phyloP scores from a whole-genome alignment of 2,329 filamentous ascomycete species.

The Exophiala viscosa region DNA sequence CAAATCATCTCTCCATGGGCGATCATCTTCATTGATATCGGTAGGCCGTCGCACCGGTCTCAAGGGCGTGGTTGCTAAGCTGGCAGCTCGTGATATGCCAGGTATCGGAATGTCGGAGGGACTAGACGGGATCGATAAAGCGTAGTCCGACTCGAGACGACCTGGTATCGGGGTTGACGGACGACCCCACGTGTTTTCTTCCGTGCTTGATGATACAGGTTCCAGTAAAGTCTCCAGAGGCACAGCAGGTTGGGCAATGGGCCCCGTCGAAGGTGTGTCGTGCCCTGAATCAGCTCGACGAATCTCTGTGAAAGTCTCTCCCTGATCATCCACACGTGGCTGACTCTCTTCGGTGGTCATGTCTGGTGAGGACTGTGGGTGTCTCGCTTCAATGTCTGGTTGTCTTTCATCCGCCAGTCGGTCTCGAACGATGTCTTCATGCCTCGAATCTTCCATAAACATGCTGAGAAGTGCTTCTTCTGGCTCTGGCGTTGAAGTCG shows the following conservation, averaged over 20 bases:
- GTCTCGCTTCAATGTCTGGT: no score
- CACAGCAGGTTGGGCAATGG: constrained; percentile 3
- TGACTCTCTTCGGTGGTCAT: no score
- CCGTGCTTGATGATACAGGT: not conserved
- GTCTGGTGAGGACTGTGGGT: not conserved
- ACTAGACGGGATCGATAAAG: not conserved
- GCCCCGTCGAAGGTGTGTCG: not conserved
- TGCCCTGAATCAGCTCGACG: not conserved
- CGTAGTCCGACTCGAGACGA: not conserved
- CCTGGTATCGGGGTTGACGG: not conserved
- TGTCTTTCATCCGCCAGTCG: not conserved
- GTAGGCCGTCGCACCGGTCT: constrained; percentile 24
- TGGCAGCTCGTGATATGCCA: constrained; percentile 20
- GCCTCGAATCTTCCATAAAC: not conserved
- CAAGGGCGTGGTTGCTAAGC: constrained; percentile 12
- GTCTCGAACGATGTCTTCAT: not conserved
- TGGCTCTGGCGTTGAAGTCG: constrained; percentile 24
- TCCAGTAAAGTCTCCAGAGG: constrained; percentile 12
- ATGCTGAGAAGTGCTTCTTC: constrained; percentile 2
- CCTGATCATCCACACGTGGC: not conserved
- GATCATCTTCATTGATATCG: constrained; percentile 20
- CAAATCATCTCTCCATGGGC: constrained; percentile 6
- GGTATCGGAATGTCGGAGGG: constrained; percentile 7
- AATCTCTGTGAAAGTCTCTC: not conserved
- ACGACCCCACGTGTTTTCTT: not conserved